phyloP scores from a whole-genome alignment of 192 early-diverging fungal species.

The Thamnidium elegans region DNA sequence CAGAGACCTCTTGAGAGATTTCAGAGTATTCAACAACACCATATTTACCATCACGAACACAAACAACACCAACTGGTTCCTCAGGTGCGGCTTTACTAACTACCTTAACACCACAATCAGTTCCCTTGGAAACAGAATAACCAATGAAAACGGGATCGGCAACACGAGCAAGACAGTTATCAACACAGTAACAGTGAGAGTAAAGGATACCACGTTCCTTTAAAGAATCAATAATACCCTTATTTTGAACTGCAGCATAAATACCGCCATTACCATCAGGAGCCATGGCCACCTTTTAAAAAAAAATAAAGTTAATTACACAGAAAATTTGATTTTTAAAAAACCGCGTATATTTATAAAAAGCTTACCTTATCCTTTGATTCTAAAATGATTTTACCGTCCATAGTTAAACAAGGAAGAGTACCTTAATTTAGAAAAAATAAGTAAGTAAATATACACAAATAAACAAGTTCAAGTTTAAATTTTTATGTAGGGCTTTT shows the following conservation, averaged over 20 bases:
- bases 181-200: slow-evolving; percentile 95
- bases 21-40: slow-evolving; percentile 97
- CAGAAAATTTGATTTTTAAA: background rate
- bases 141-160: slow-evolving; percentile 96
- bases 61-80: slow-evolving; percentile 96
- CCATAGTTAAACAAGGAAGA: slow-evolving; percentile 85
- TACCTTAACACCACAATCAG: slow-evolving; percentile 93
- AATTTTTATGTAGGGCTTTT: slow-evolving; percentile 4
- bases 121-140: slow-evolving; percentile 82
- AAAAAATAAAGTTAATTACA: background rate
- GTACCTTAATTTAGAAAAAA: slow-evolving; percentile 50
- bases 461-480: slow-evolving; percentile 3
- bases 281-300: slow-evolving; percentile 68
- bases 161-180: slow-evolving; percentile 96
- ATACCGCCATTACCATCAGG: slow-evolving; percentile 94
- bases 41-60: slow-evolving; percentile 76
- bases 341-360: background rate
- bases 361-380: slow-evolving; percentile 57
- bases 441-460: background rate
- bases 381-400: slow-evolving; percentile 95
- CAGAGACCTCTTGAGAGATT: slow-evolving; percentile 75
- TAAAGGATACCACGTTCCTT: slow-evolving; percentile 80
- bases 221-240: slow-evolving; percentile 80
- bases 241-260: slow-evolving; percentile 85
- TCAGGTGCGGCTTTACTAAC: slow-evolving; percentile 84